Evolutionary conservation across 495 filamentous ascomycete genomes (phyloP).

Genomic region (Penicillium cinerascens): DNA sequence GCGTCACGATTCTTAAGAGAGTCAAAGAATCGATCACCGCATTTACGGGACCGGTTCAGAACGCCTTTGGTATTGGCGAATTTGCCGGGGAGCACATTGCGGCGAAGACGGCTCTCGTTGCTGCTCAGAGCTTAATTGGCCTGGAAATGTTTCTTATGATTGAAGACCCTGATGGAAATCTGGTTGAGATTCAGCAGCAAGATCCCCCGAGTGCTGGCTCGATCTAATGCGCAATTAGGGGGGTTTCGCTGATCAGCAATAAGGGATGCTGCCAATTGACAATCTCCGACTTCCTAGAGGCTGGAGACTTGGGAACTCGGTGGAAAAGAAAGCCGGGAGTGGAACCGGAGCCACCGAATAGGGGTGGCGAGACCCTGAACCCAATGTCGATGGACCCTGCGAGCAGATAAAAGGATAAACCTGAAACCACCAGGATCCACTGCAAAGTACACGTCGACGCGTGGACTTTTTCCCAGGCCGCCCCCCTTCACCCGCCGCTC

Average conservation of each 20-base stretch:
- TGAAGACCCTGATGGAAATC: conserved; percentile 29
- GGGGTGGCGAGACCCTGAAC: neutral
- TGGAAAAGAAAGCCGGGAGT: neutral
- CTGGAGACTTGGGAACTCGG: too few relatives aligned
- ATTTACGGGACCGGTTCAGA: conserved; percentile 6
- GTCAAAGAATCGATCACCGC: conserved; percentile 12
- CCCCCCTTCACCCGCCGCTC: neutral
- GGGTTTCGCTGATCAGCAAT: neutral
- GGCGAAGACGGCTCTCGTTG: conserved; percentile 5
- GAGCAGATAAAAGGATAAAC: neutral
- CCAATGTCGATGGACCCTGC: neutral
- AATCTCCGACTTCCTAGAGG: too few relatives aligned
- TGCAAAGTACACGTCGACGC: conserved; percentile 22
- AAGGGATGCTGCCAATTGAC: neutral
- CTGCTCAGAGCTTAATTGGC: conserved; percentile 12
- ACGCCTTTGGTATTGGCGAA: conserved; percentile 12
- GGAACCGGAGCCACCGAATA: neutral
- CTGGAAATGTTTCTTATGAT: conserved; percentile 19
- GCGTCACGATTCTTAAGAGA: conserved; percentile 21
- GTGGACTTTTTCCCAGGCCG: conserved; percentile 1
- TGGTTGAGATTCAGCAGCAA: conserved; percentile 27
- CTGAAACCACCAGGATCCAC: conserved; percentile 12
- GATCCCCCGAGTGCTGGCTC: neutral
- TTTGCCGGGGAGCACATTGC: conserved; percentile 5
- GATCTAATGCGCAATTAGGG: neutral